Base-by-base conservation (phyloP, 108 stramenopile species). In the Stephanodiscus minutulus region DNA sequence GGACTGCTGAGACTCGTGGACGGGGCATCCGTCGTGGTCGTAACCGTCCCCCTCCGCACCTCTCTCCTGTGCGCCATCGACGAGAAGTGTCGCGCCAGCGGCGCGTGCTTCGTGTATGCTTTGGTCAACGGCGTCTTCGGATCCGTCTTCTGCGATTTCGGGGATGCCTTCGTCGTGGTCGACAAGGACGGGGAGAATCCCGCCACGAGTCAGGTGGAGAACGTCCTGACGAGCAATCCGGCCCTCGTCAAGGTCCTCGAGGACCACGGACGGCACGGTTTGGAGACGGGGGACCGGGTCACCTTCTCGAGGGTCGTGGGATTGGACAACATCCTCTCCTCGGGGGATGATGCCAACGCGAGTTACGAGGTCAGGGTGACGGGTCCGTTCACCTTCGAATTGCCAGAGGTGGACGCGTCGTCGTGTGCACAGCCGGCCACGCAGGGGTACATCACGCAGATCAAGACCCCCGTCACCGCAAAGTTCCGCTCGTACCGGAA, bases 91-190 rank as follows among this genome's bases (percentile, higher is more conserved):
- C 88, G 91, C 41, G 76, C 82, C 22, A 47, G 72, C 11, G 76
- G 74, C 20, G 79, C 86, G 5, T 83, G 68, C 75, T 97, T 97
- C 68, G 87, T 99, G 52, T 84, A 92, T 35, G 71, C 91, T 46
- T 73, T 92, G 18, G 57, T 87, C 48, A 79, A 79, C 0, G 96
- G 97, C 20, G 92, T 96, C 31, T 98, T 97, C 78, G 96, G 91
- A 27, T 50, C 76, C 33, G 87, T 94, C 66, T 98, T 99, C 85
- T 98, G 97, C 77, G 99, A 99, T 77, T 98, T 98, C 78, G 99
- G 99, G 5, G 61, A 83, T 24, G 68, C 77, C 15, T 98, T 97
- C 67, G 84, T 93, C 2, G 91, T 97, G 35, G 59, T 79, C 4
- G 99, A 99, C 74, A 88, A 86, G 61, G 93, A 97, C 73, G 99